Evolutionary conservation across 345 rosid genomes (phyloP).

Genomic region (Psidium guajava): DNA sequence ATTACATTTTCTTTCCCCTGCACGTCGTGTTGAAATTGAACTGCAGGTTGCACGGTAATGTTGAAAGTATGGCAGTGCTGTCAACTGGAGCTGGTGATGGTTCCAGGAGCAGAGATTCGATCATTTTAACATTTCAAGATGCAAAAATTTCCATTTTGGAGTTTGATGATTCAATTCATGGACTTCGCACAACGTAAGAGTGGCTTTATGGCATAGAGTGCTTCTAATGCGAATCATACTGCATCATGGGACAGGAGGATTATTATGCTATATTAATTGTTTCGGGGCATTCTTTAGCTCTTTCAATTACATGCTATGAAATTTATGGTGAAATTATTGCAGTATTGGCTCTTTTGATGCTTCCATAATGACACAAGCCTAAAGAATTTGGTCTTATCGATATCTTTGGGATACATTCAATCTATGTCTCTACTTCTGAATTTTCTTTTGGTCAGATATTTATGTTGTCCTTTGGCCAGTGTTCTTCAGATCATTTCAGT

Average conservation of each 20-base stretch:
- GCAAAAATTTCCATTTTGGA: constrained; percentile 80
- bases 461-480: not conserved
- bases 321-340: not conserved
- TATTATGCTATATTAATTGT: not conserved
- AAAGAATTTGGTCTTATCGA: not conserved
- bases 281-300: not conserved
- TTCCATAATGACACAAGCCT: not conserved
- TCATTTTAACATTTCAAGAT: constrained; percentile 65
- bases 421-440: not conserved
- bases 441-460: not conserved
- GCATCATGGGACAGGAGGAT: not conserved
- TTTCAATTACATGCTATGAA: not conserved
- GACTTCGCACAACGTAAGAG: constrained; percentile 59
- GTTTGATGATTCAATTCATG: constrained; percentile 86
- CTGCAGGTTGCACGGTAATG: constrained; percentile 80
- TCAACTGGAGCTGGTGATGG: constrained; percentile 53
- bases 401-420: not conserved
- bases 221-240: not conserved
- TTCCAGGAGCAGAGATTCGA: constrained; percentile 70
- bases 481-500: not conserved
- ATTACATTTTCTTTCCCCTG: not conserved
- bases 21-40: not conserved
- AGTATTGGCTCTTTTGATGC: not conserved
- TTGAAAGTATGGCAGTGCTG: constrained; percentile 71
- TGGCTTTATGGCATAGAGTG: not conserved